Evolutionary conservation across 2,329 filamentous ascomycete species (phyloP).

Genomic region (Ophiostoma ips): DNA sequence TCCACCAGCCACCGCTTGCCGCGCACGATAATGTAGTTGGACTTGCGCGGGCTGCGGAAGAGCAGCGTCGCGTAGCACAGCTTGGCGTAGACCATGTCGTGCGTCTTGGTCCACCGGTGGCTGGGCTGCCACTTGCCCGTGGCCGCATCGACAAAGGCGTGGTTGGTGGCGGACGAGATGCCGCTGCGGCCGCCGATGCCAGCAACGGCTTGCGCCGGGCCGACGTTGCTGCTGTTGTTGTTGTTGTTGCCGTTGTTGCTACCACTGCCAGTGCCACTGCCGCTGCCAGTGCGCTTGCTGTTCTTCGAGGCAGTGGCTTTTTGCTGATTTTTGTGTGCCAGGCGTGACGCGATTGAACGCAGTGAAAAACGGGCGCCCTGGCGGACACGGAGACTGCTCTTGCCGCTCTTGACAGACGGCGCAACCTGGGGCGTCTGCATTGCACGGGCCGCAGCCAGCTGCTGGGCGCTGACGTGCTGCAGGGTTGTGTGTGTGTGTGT

Average conservation of each 20-base stretch:
- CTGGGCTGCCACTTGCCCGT: constrained; percentile 44
- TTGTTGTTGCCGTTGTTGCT: not conserved
- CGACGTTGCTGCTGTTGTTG: not conserved
- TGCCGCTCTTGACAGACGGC: not conserved
- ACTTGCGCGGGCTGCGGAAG: constrained; percentile 42
- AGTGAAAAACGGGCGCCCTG: constrained; percentile 5
- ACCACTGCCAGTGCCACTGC: too few relatives aligned
- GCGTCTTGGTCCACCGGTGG: constrained; percentile 39
- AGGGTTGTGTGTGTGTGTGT: not conserved
- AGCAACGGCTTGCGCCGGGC: not conserved
- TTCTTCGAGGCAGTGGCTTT: not conserved
- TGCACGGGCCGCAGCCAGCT: constrained; percentile 4
- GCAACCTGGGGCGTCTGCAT: not conserved
- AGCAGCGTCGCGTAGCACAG: constrained; percentile 45
- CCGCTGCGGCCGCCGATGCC: not conserved
- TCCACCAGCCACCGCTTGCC: constrained; percentile 47
- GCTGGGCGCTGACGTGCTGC: constrained; percentile 2
- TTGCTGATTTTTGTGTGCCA: not conserved
- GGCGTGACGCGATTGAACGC: constrained; percentile 2
- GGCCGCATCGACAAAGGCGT: constrained; percentile 30
- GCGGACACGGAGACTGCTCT: not conserved
- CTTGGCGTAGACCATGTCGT: constrained; percentile 46
- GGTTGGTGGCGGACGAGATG: constrained; percentile 12
- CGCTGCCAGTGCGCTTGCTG: too few relatives aligned
- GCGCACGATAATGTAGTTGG: constrained; percentile 41